Conservation (phyloP, 2,329 filamentous ascomycete species). For the Monosporascus sp. region DNA sequence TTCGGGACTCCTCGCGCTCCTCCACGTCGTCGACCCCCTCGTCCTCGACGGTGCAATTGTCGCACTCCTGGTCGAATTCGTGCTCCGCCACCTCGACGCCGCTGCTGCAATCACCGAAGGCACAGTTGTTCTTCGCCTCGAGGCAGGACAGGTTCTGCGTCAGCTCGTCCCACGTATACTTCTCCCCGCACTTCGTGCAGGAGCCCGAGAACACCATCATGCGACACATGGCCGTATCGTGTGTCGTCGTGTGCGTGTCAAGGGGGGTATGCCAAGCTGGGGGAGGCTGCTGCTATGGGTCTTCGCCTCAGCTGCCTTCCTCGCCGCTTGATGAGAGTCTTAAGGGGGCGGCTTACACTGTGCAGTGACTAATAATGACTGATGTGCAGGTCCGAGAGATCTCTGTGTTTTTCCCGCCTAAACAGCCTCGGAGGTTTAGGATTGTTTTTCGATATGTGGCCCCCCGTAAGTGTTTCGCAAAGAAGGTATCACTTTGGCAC, state of each 20-base stretch:
- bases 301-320: too few species aligned
- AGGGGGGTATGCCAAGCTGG: too few species aligned
- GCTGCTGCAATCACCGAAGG: constrained; percentile 37
- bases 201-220: constrained; percentile 38
- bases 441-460: too few species aligned
- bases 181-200: constrained; percentile 37
- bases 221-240: constrained; percentile 36
- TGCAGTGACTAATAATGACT: too few species aligned
- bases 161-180: constrained; percentile 39
- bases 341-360: too few species aligned
- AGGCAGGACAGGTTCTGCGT: constrained; percentile 42
- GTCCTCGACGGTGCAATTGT: constrained; percentile 36
- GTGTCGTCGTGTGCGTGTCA: neutral
- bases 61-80: constrained; percentile 43
- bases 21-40: constrained; percentile 33
- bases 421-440: too few species aligned
- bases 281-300: too few species aligned
- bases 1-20: constrained; percentile 14
- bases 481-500: too few species aligned
- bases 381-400: too few species aligned
- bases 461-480: too few species aligned
- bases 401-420: too few species aligned
- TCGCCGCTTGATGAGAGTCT: too few species aligned
- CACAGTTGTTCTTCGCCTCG: constrained; percentile 42
- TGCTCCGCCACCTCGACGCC: constrained; percentile 39